Evolutionary conservation across 345 rosid genomes (phyloP).

Genomic region (Garcia nutans): DNA sequence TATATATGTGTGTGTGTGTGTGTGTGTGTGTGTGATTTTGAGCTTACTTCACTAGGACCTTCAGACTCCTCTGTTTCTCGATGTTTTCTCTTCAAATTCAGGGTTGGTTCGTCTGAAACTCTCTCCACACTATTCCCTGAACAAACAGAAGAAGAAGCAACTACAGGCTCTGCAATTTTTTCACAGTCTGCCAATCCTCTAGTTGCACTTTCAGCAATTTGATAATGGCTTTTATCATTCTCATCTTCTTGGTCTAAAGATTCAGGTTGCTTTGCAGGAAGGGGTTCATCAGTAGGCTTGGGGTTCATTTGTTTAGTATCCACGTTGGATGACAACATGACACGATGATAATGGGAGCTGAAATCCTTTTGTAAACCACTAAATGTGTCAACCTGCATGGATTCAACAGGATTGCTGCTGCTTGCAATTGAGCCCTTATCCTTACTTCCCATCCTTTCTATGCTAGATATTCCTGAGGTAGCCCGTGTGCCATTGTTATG

Average conservation of each 20-base stretch:
- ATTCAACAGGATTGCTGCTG: conserved; percentile 22
- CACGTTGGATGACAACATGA: conserved; percentile 33
- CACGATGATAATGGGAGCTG: conserved; percentile 33
- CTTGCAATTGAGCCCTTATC: conserved; percentile 33
- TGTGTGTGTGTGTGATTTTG: neutral
- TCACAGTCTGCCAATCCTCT: conserved; percentile 48
- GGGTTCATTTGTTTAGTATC: conserved; percentile 35
- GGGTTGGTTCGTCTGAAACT: conserved; percentile 48
- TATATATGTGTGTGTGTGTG: neutral
- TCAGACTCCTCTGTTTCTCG: conserved; percentile 56
- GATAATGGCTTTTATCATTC: conserved; percentile 21
- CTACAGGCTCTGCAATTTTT: conserved; percentile 47
- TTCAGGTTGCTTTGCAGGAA: conserved; percentile 37
- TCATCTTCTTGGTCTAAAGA: conserved; percentile 33
- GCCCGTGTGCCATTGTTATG: conserved; percentile 29
- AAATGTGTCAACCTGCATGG: conserved; percentile 15
- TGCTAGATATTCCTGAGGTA: conserved; percentile 24
- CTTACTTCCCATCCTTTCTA: conserved; percentile 28
- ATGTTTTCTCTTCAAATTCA: conserved; percentile 61
- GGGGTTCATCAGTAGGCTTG: conserved; percentile 34
- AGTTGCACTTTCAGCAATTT: conserved; percentile 34
- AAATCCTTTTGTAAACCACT: conserved; percentile 31
- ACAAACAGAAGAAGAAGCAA: conserved; percentile 71
- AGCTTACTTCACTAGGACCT: conserved; percentile 69
- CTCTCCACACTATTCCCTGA: conserved; percentile 69